Evolutionary conservation across 768 basidiomycete genomes (phyloP).

Genomic region (Pisolithus sp.): DNA sequence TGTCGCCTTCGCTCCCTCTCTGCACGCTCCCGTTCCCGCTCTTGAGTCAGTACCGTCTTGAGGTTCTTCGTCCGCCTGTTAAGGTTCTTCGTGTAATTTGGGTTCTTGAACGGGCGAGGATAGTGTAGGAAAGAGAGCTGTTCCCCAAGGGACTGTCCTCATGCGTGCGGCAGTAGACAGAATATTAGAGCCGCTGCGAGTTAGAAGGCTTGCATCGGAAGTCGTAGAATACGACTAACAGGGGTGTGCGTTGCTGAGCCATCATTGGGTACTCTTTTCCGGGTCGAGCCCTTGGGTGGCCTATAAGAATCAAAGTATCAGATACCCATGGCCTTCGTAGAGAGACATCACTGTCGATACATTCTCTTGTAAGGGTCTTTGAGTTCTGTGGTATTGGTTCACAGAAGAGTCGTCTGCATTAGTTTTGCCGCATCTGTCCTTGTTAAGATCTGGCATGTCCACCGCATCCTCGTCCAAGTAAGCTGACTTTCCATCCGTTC

Average conservation of each 20-base stretch:
- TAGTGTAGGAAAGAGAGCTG: conserved; percentile 65
- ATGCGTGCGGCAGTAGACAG: not conserved
- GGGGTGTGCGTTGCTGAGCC: not conserved
- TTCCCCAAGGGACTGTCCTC: conserved; percentile 58
- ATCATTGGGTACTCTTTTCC: not conserved
- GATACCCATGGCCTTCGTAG: not conserved
- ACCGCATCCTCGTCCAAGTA: no score
- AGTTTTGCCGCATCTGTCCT: no score
- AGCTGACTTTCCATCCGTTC: no score
- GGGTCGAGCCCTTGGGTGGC: not conserved
- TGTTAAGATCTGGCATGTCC: no score
- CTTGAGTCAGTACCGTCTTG: conserved; percentile 71
- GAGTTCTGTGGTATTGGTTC: no score
- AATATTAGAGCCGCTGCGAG: no score
- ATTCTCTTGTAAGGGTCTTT: no score
- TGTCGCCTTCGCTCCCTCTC: conserved; percentile 55
- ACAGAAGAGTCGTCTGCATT: no score
- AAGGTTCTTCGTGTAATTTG: conserved; percentile 59
- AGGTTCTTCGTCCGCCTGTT: conserved; percentile 74
- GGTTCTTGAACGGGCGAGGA: conserved; percentile 76
- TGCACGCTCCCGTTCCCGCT: conserved; percentile 68
- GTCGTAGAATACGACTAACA: not conserved
- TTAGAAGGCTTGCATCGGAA: not conserved
- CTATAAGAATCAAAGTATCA: not conserved
- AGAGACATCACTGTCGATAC: no score